phyloP scores from a whole-genome alignment of 2,329 filamentous ascomycete genomes.

The Monosporascus cannonballus region DNA sequence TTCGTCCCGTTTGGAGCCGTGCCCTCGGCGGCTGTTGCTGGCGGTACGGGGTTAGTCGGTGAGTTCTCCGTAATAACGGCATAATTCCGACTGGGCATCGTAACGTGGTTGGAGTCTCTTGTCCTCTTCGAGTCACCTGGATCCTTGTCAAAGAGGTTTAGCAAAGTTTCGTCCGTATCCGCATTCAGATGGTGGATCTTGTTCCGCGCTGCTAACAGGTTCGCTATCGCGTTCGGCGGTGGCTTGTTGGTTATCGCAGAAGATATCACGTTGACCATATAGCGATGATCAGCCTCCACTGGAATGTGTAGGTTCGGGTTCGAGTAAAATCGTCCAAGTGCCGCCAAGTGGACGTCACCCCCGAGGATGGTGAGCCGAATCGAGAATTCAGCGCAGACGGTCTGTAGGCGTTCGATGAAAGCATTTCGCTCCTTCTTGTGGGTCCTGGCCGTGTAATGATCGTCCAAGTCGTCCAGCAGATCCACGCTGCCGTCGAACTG shows the following conservation, averaged over 20 bases:
- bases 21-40: conserved; percentile 6
- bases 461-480: conserved; percentile 85
- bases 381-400: conserved; percentile 77
- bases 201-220: conserved; percentile 85
- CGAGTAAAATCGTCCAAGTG: conserved; percentile 90
- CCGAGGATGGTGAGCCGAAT: conserved; percentile 87
- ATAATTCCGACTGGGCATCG: conserved; percentile 91
- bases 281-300: conserved; percentile 78
- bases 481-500: conserved; percentile 91
- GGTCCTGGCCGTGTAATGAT: conserved; percentile 89
- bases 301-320: conserved; percentile 74
- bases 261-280: conserved; percentile 92
- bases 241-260: conserved; percentile 96
- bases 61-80: conserved; percentile 85
- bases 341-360: conserved; percentile 89
- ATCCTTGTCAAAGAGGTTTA: conserved; percentile 87
- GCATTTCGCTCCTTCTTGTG: conserved; percentile 84
- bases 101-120: conserved; percentile 70
- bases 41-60: conserved; percentile 41
- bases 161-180: conserved; percentile 85
- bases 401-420: conserved; percentile 75
- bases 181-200: conserved; percentile 65
- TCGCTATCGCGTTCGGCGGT: conserved; percentile 78
- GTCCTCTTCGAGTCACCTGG: conserved; percentile 74
- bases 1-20: conserved; percentile 6